These are phyloP conservation scores for Theobroma grandiflorum DNA, from an alignment of 441 rosid genomes.

Conservation along the genomic window DNA sequence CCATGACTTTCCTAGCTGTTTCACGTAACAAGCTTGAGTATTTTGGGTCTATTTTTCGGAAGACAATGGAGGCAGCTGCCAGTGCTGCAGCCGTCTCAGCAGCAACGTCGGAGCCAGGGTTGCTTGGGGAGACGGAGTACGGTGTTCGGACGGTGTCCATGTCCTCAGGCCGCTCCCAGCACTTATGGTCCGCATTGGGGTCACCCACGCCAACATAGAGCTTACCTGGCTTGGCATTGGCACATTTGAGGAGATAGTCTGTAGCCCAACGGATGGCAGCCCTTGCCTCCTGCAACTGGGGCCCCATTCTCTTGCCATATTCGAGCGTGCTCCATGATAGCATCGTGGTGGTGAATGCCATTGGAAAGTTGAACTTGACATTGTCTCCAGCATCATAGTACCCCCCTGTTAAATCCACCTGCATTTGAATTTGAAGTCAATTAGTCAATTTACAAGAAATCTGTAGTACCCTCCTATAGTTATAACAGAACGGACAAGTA, in stretches of 20 bases:
- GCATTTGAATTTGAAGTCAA: no score
- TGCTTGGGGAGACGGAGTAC: constrained; percentile 61
- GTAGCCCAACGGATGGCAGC: constrained; percentile 68
- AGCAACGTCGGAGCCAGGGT: constrained; percentile 74
- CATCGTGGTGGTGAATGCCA: constrained; percentile 77
- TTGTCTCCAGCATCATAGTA: constrained; percentile 83
- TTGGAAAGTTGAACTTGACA: constrained; percentile 75
- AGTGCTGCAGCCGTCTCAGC: constrained; percentile 71
- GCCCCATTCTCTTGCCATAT: constrained; percentile 64
- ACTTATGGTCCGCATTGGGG: constrained; percentile 73
- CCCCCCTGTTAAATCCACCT: constrained; percentile 78
- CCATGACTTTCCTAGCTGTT: constrained; percentile 75
- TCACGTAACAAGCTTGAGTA: constrained; percentile 49
- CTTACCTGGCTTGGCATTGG: constrained; percentile 73
- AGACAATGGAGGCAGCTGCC: constrained; percentile 74
- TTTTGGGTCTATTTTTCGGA: constrained; percentile 49
- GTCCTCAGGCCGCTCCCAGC: constrained; percentile 84
- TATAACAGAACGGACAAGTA: no score
- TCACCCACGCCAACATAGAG: constrained; percentile 83
- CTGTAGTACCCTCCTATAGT: no score
- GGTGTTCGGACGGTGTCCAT: constrained; percentile 67
- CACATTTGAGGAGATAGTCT: constrained; percentile 71
- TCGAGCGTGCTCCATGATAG: constrained; percentile 70
- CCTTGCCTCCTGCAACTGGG: constrained; percentile 51
- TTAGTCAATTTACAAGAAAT: no score